Percentiles rank a stretch among this genome's conserved stretches.
These are phyloP conservation scores for Theileria orientalis DNA, from an alignment of 169 alveolate species.

Conservation along the genomic window DNA sequence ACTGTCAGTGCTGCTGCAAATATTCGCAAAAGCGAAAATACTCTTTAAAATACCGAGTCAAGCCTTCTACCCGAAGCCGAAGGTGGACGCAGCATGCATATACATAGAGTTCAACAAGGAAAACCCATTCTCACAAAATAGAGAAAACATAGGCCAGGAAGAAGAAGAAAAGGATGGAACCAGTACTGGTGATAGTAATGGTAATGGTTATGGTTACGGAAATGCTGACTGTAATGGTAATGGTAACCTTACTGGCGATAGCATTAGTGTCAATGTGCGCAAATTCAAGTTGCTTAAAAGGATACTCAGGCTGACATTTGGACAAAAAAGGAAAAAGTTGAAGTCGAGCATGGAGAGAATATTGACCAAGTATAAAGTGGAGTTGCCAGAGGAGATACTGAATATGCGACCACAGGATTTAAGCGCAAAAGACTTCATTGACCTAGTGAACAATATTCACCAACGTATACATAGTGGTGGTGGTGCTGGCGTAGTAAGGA, in stretches of 20 bases:
- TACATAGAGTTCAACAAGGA: slow-evolving; percentile 52
- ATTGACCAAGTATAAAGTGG: slow-evolving; percentile 41
- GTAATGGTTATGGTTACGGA: background rate
- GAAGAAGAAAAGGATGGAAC: background rate
- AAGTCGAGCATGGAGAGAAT: slow-evolving; percentile 65
- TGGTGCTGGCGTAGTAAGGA: background rate
- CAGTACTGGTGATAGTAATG: background rate
- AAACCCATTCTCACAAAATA: background rate
- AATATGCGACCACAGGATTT: slow-evolving; percentile 72
- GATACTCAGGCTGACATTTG: slow-evolving; percentile 61
- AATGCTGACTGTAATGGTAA: no score
- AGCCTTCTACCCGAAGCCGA: slow-evolving; percentile 79
- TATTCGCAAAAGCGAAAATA: slow-evolving; percentile 65
- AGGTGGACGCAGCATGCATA: slow-evolving; percentile 75
- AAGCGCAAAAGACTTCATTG: slow-evolving; percentile 63
- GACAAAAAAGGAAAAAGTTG: slow-evolving; percentile 68
- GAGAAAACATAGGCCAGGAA: no score
- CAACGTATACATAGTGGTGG: background rate
- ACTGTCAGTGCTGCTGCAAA: slow-evolving; percentile 70
- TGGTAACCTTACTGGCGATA: no score
- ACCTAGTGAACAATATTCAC: slow-evolving; percentile 36
- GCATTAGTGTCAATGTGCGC: slow-evolving; percentile 40
- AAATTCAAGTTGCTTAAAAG: slow-evolving; percentile 64
- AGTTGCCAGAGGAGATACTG: slow-evolving; percentile 53
- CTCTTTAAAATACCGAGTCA: slow-evolving; percentile 74